Evolutionary conservation across 257 asterid genomes (phyloP), one percentile per base, ranked within the genome.

Genomic region (Capsicum baccatum): DNA sequence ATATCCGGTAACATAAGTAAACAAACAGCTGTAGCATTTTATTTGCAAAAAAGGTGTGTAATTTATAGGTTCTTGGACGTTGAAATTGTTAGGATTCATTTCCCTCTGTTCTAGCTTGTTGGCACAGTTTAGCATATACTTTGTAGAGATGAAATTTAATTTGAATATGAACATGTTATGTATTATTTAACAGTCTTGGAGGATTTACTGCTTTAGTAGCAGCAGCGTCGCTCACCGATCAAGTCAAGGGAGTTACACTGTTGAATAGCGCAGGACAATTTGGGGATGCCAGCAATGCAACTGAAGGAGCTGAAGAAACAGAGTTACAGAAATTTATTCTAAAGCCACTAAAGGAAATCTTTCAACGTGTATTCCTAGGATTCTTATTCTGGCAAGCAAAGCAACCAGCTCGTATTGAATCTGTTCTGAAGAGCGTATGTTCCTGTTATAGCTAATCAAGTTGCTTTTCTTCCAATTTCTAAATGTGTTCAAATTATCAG

Each of bases 381-480:
- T 84, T 94, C 76, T 85, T 96, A 82, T 96, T 96, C 89, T 96
- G 99, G 98, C 99, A 96, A 90, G 97, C 98, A 89, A 96, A 93
- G 92, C 97, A 92, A 87, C 99, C 98, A 74, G 88, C 98, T 79
- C 97, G 98, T 44, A 54, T 96, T 9, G 91, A 94, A 85, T 96
- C 98, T 55, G 97, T 96, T 88, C 83, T 94, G 91, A 92, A 94
- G 89, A 96, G 97, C 76, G 98, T 96, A 91, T 4, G 94, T 44
- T 84, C 79, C 81, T 81, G 80, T 17, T 15, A 42, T 37, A 47
- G 52, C 59, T 48, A 44, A 39, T 63, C 69, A 81, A 19, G 78
- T 68, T 44, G 63, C 52, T 10, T 62, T 26, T 58, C 78, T 6
- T 44, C 52, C 14, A 26, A 6, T 16, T 47, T 13, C 44, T 81